Conservation (phyloP, 352 stramenopile genomes). For the Aphanomyces invadans region DNA sequence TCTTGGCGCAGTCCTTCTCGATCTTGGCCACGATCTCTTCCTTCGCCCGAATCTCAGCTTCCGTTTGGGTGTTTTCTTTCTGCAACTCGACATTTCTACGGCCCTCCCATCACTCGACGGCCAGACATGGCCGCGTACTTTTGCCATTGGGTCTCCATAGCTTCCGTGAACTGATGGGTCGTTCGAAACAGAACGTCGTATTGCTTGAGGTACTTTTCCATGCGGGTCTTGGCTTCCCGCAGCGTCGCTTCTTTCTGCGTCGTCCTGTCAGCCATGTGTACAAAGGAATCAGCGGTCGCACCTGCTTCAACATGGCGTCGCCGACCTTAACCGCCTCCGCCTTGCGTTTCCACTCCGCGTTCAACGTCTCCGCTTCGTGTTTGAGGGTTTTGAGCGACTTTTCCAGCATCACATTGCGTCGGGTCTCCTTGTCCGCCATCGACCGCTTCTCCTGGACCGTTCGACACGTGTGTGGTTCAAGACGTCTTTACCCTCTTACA, state of each 20-base stretch:
- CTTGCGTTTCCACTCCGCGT: constrained; percentile 40
- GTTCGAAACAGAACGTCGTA: constrained; percentile 79
- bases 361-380: constrained; percentile 42
- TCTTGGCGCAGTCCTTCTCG: constrained; percentile 39
- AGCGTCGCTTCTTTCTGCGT: constrained; percentile 70
- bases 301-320: constrained; percentile 31
- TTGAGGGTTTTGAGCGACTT: constrained; percentile 69
- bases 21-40: constrained; percentile 38
- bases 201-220: constrained; percentile 83
- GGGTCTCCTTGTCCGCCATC: constrained; percentile 47
- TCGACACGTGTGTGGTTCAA: no score
- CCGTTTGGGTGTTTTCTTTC: constrained; percentile 59
- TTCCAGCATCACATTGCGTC: constrained; percentile 56
- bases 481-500: no score
- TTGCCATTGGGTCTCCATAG: constrained; percentile 73
- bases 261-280: no score
- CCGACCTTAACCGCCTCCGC: constrained; percentile 48
- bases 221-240: constrained; percentile 75
- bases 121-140: constrained; percentile 26
- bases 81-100: constrained; percentile 63
- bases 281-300: no score
- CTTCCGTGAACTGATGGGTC: constrained; percentile 63
- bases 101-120: no score
- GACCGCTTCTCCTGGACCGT: constrained; percentile 57
- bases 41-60: constrained; percentile 47